Evolutionary conservation across 2,329 filamentous ascomycete species (phyloP).

Genomic region (Penicillium sp.): DNA sequence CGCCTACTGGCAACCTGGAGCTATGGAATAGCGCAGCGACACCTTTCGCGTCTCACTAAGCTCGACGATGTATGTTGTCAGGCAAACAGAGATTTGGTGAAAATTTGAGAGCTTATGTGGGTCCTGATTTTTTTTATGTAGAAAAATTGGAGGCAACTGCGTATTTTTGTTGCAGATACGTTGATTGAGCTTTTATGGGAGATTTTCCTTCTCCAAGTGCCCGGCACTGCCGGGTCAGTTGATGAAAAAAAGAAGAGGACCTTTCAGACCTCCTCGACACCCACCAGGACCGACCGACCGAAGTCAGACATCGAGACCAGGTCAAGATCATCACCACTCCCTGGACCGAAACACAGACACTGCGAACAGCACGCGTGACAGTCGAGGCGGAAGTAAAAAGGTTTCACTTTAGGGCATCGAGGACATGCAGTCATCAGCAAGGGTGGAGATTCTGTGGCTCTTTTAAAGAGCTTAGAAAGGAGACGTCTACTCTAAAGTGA

Average conservation of each 20-base stretch:
- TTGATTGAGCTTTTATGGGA: too few relatives aligned
- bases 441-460: slow-evolving; percentile 90
- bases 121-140: too few relatives aligned
- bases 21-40: too few relatives aligned
- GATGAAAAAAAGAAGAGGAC: slow-evolving; percentile 44
- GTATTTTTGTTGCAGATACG: too few relatives aligned
- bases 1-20: too few relatives aligned
- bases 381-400: slow-evolving; percentile 54
- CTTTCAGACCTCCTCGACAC: slow-evolving; percentile 91
- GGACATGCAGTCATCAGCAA: slow-evolving; percentile 90
- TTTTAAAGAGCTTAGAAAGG: slow-evolving; percentile 86
- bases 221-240: neutral
- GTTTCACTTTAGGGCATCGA: slow-evolving; percentile 87
- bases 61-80: too few relatives aligned
- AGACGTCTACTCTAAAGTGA: slow-evolving; percentile 98
- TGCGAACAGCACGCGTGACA: slow-evolving; percentile 35
- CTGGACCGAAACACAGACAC: slow-evolving; percentile 61
- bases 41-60: too few relatives aligned
- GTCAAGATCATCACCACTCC: slow-evolving; percentile 95
- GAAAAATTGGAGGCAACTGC: too few relatives aligned
- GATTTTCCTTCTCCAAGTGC: neutral
- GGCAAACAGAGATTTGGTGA: too few relatives aligned
- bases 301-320: slow-evolving; percentile 70
- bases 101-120: too few relatives aligned
- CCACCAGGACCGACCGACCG: slow-evolving; percentile 76